Evolutionary conservation across 257 asterid species (phyloP).

Genomic region (Nyctanthes arbortristis): DNA sequence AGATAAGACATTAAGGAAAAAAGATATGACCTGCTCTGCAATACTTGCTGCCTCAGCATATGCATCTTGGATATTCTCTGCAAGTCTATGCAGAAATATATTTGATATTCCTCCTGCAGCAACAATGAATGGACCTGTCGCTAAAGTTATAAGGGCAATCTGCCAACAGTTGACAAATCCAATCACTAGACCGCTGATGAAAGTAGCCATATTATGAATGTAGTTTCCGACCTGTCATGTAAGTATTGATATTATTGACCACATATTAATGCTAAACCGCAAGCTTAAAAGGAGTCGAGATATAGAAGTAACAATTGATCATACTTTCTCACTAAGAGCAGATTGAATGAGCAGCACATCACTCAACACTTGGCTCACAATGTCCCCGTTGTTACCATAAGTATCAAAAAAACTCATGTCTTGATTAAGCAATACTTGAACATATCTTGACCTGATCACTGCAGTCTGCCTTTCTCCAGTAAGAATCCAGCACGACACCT

Average conservation of each 20-base stretch:
- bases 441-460: constrained; percentile 96
- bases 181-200: constrained; percentile 91
- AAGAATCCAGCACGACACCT: constrained; percentile 99
- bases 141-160: constrained; percentile 92
- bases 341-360: constrained; percentile 98
- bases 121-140: constrained; percentile 95
- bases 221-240: constrained; percentile 90
- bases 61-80: neutral
- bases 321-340: constrained; percentile 97
- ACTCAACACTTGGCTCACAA: constrained; percentile 99
- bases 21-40: neutral
- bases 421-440: constrained; percentile 94
- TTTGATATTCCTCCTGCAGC: constrained; percentile 99
- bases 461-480: constrained; percentile 99
- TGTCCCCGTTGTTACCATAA: constrained; percentile 97
- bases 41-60: constrained; percentile 36
- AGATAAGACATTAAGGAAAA: neutral
- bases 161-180: constrained; percentile 99
- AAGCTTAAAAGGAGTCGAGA: constrained; percentile 18
- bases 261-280: constrained; percentile 21
- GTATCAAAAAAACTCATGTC: constrained; percentile 99
- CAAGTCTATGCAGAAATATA: neutral
- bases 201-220: constrained; percentile 99
- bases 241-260: constrained; percentile 27
- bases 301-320: constrained; percentile 16